These are phyloP conservation scores for Mycena metata DNA, from an alignment of 768 basidiomycete species.

Conservation along the genomic window DNA sequence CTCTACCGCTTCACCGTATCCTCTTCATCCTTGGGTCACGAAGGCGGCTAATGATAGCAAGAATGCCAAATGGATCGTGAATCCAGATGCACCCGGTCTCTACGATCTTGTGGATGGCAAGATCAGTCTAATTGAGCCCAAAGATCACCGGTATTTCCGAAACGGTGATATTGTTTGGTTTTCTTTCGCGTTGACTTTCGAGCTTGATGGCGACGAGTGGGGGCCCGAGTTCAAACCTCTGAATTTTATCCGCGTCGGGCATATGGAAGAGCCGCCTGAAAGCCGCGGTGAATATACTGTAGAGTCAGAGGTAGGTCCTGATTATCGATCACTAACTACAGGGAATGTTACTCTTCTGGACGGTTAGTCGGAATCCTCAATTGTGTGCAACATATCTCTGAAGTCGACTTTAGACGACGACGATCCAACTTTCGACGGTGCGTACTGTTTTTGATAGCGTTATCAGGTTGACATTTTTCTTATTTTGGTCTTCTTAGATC, in stretches of 20 bases:
- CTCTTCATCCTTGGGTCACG: not conserved
- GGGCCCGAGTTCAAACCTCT: constrained; percentile 2
- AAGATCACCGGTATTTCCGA: not conserved
- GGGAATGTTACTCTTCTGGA: too few species aligned
- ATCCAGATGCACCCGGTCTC: not conserved
- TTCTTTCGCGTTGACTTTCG: constrained; percentile 4
- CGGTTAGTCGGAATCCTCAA: too few species aligned
- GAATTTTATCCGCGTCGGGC: constrained; percentile 1
- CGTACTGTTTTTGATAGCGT: too few species aligned
- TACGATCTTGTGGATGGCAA: constrained; percentile 1
- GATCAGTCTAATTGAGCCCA: not conserved
- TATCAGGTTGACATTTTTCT: too few species aligned
- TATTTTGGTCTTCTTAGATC: too few species aligned
- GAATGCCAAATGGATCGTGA: not conserved
- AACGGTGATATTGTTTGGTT: constrained; percentile 12
- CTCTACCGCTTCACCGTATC: not conserved
- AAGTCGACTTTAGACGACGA: too few species aligned
- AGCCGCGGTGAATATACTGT: not conserved
- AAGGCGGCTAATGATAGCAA: not conserved
- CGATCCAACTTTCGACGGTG: too few species aligned
- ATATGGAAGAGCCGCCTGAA: not conserved
- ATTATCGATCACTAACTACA: too few species aligned
- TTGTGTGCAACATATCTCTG: too few species aligned
- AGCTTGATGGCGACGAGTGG: not conserved
- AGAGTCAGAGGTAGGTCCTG: too few species aligned